Conservation (phyloP, 169 alveolate species). For the Eimeria sp. region DNA sequence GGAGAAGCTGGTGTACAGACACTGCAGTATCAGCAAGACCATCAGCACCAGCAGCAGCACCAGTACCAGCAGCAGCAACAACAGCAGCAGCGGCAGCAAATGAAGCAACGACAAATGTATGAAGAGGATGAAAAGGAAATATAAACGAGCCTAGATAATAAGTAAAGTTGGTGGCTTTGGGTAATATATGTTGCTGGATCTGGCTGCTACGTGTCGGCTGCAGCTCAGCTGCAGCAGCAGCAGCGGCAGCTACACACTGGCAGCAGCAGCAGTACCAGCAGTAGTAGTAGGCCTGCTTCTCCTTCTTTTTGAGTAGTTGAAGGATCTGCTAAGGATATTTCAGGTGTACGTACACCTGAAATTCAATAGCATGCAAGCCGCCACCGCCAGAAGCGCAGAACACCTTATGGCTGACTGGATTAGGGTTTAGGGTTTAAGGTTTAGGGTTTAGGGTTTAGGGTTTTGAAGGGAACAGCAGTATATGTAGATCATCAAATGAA, state of each 20-base stretch:
- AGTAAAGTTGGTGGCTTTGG: too few species aligned
- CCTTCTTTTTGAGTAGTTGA: neutral
- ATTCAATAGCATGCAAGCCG: neutral
- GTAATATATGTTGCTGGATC: too few species aligned
- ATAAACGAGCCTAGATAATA: neutral
- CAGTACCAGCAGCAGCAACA: conserved; percentile 1
- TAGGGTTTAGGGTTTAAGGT: conserved; percentile 22
- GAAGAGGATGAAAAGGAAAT: neutral
- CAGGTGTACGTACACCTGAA: conserved; percentile 1
- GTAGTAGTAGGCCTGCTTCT: neutral
- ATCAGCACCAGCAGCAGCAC: conserved; percentile 19
- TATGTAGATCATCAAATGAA: neutral
- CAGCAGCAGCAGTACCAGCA: neutral
- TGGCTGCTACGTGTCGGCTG: conserved; percentile 14
- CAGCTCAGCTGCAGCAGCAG: conserved; percentile 13
- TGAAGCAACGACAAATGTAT: neutral
- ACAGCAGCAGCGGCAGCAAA: neutral
- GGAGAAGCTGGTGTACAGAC: neutral
- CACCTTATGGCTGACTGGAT: neutral
- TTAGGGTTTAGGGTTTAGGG: conserved; percentile 39
- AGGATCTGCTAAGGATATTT: neutral
- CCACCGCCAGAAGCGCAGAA: neutral
- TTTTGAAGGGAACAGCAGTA: neutral
- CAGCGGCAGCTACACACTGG: neutral
- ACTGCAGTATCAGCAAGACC: neutral